These are phyloP conservation scores for Schoenoplectus triqueter DNA, from an alignment of 202 grass and related monocot species.

Conservation along the genomic window DNA sequence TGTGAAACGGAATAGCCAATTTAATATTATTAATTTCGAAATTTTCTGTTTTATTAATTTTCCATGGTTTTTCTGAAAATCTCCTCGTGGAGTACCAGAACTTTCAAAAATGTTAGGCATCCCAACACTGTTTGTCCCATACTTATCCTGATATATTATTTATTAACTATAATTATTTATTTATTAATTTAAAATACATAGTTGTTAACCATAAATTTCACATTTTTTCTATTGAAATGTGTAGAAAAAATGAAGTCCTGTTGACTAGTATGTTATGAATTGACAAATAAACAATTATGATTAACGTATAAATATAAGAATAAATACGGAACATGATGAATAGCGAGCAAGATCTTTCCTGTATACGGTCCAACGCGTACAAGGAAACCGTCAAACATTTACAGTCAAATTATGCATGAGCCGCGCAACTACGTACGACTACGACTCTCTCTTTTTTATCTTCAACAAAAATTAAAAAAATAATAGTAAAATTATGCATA, in stretches of 20 bases:
- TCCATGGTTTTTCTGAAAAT: neutral
- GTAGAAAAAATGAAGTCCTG: too few species aligned
- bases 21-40: neutral
- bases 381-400: conserved; percentile 44
- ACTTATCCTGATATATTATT: too few species aligned
- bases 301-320: too few species aligned
- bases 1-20: neutral
- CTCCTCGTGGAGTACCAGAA: neutral
- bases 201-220: too few species aligned
- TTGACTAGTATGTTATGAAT: too few species aligned
- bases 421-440: neutral
- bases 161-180: too few species aligned
- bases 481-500: neutral
- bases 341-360: neutral
- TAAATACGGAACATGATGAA: neutral
- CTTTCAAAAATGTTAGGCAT: too few species aligned
- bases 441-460: neutral
- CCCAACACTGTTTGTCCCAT: too few species aligned
- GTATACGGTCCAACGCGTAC: neutral
- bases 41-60: neutral
- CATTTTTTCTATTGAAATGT: too few species aligned
- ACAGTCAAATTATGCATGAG: conserved; percentile 20
- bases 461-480: neutral
- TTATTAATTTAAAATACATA: too few species aligned
- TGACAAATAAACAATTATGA: too few species aligned